Conservation (phyloP, 2,329 filamentous ascomycete genomes). For the Pyricularia grisea region DNA sequence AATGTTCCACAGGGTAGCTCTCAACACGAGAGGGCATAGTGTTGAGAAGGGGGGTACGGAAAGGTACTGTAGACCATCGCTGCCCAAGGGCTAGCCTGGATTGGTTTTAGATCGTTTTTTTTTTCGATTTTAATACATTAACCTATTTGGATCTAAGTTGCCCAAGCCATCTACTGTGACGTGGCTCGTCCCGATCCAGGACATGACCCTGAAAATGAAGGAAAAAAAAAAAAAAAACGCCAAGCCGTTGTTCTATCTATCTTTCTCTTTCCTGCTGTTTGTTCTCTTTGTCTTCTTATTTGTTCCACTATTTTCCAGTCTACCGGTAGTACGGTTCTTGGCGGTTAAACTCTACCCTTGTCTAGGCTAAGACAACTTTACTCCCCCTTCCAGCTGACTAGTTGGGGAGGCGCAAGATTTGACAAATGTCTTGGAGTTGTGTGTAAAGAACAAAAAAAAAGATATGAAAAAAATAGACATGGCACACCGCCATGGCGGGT, state of each 20-base stretch:
- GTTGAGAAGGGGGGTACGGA: neutral
- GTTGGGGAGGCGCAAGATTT: neutral
- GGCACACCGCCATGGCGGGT: conserved; percentile 3
- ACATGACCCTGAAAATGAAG: neutral
- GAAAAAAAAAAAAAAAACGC: neutral
- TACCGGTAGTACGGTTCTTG: neutral
- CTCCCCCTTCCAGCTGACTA: neutral
- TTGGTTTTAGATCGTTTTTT: neutral
- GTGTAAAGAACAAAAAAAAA: neutral
- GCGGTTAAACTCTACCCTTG: neutral
- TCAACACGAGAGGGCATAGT: neutral
- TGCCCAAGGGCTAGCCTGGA: neutral
- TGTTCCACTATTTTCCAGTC: too few relatives aligned
- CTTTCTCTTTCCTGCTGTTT: neutral
- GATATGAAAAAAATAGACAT: neutral
- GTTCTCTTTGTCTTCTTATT: too few relatives aligned
- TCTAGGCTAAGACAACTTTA: neutral
- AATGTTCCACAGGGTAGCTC: neutral
- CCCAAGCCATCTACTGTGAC: neutral
- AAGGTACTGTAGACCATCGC: neutral
- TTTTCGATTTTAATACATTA: neutral
- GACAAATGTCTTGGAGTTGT: neutral
- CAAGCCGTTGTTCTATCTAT: neutral
- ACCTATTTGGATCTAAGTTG: neutral
- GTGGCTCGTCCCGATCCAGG: neutral